A percentile compares a stretch with the other conserved stretches of the same genome.
These are phyloP conservation scores for Fusarium pilosicola DNA, from an alignment of 2,329 filamentous ascomycete species.

Conservation along the genomic window DNA sequence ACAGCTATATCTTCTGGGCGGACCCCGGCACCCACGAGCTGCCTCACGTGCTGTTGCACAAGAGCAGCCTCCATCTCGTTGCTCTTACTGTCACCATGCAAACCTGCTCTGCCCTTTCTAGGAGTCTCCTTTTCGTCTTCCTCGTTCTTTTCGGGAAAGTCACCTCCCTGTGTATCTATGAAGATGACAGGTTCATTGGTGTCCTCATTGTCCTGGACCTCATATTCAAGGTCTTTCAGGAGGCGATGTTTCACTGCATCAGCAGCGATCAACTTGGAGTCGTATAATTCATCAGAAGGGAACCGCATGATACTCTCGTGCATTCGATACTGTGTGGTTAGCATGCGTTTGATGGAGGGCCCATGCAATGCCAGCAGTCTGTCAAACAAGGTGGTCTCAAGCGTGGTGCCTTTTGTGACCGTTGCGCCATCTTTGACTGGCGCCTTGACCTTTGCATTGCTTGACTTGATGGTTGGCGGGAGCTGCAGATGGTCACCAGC, in stretches of 20 bases:
- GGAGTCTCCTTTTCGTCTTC: constrained; percentile 68
- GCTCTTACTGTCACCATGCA: constrained; percentile 76
- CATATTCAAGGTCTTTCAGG: constrained; percentile 80
- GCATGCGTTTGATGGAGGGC: constrained; percentile 86
- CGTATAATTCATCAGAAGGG: constrained; percentile 89
- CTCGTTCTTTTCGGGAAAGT: constrained; percentile 85
- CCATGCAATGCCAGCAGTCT: constrained; percentile 85
- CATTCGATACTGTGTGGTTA: constrained; percentile 98
- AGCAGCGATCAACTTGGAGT: constrained; percentile 81
- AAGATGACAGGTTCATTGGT: constrained; percentile 90
- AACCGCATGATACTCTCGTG: constrained; percentile 96
- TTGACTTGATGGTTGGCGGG: constrained; percentile 91
- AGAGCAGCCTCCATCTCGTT: constrained; percentile 91
- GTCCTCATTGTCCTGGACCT: constrained; percentile 82
- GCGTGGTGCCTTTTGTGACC: constrained; percentile 64
- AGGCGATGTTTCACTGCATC: constrained; percentile 80
- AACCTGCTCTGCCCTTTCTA: constrained; percentile 57
- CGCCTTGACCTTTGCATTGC: constrained; percentile 62
- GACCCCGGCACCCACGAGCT: constrained; percentile 82
- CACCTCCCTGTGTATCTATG: constrained; percentile 94
- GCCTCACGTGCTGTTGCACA: constrained; percentile 79
- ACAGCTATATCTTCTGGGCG: constrained; percentile 87
- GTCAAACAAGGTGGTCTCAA: constrained; percentile 95
- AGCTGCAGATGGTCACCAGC: constrained; percentile 95
- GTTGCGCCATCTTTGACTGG: constrained; percentile 51